Percentiles rank a stretch among this genome's conserved stretches.
phyloP scores from a whole-genome alignment of 805 yeast genomes.

The Suhomyces sp. region DNA sequence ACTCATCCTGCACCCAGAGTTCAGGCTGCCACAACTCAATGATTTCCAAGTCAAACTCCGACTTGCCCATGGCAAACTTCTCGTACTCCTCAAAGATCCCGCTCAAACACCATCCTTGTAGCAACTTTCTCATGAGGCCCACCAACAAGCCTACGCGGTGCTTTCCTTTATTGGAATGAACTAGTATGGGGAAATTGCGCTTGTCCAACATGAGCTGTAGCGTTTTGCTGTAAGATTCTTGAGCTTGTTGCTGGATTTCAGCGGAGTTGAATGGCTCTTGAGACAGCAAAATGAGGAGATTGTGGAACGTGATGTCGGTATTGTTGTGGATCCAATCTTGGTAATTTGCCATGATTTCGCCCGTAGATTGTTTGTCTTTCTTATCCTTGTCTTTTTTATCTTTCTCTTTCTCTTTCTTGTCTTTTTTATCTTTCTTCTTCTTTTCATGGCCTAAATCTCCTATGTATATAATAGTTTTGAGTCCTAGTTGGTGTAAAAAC shows the following conservation, averaged over 20 bases:
- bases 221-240: slow-evolving; percentile 51
- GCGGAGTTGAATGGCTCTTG: slow-evolving; percentile 72
- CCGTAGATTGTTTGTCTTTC: slow-evolving; percentile 49
- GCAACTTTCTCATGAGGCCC: slow-evolving; percentile 80
- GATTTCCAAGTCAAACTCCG: slow-evolving; percentile 86
- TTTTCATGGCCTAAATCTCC: slow-evolving; percentile 55
- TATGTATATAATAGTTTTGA: slow-evolving; percentile 77
- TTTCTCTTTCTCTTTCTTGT: slow-evolving; percentile 12
- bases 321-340: slow-evolving; percentile 56
- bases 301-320: slow-evolving; percentile 53
- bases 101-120: slow-evolving; percentile 92
- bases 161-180: slow-evolving; percentile 96
- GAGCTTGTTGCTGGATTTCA: slow-evolving; percentile 34
- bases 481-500: slow-evolving; percentile 65
- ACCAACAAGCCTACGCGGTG: slow-evolving; percentile 92
- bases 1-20: slow-evolving; percentile 44
- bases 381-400: slow-evolving; percentile 13
- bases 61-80: slow-evolving; percentile 89
- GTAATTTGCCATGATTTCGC: slow-evolving; percentile 54
- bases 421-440: slow-evolving; percentile 10
- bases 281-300: slow-evolving; percentile 66
- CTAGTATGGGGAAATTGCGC: slow-evolving; percentile 79
- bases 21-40: slow-evolving; percentile 78
- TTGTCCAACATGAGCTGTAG: slow-evolving; percentile 55
- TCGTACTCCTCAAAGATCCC: slow-evolving; percentile 94